Base-by-base conservation (phyloP, 148 eudicot species). In the Fagopyrum esculentum region DNA sequence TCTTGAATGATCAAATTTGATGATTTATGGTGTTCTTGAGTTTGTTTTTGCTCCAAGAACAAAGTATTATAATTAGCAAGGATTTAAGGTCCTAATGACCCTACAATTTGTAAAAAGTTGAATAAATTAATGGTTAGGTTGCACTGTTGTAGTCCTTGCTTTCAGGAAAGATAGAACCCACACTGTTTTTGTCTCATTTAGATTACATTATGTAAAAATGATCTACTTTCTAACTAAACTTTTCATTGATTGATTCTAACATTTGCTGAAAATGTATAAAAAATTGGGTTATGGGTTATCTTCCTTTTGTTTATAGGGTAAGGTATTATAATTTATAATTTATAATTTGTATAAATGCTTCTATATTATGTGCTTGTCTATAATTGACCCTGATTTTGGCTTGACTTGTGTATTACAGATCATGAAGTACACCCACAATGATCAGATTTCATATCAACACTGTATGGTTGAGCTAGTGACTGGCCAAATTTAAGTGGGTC, bases 111-210 rank as follows among this genome's bases (percentile, higher is more conserved):
- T 64, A 30, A 35, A 64, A 35, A 4, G 45, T 11, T 26, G 15
- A 9, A 63, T 11, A 29, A 66, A 5, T 66, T 66, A 66, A 35
- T 66, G 22, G 47, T 40, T 64, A 12, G n/a, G 71, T 9, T 40
- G 46, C 71, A 43, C 71, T 66, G 7, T 66, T 12, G 16, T 13
- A 35, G 71, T 66, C 45, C 71, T 35, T 64, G 70, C 40, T 66
- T 66, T 40, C 46, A 35, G n/a, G 71, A 40, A 66, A 66, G 71
- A 40, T 66, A 40, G 6, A 66, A 66, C 4, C 46, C 71, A 35
- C 71, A 35, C 71, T 66, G 71, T 66, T 66, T 66, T 66, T 66
- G 71, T 66, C 71, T 13, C 71, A 40, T 66, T 40, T 66, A 66
- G 13, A 40, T 40, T 66, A 66, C 46, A 66, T 66, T 66, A 66